Conservation (phyloP, 768 basidiomycete genomes). For the Clavaria fumosa region DNA sequence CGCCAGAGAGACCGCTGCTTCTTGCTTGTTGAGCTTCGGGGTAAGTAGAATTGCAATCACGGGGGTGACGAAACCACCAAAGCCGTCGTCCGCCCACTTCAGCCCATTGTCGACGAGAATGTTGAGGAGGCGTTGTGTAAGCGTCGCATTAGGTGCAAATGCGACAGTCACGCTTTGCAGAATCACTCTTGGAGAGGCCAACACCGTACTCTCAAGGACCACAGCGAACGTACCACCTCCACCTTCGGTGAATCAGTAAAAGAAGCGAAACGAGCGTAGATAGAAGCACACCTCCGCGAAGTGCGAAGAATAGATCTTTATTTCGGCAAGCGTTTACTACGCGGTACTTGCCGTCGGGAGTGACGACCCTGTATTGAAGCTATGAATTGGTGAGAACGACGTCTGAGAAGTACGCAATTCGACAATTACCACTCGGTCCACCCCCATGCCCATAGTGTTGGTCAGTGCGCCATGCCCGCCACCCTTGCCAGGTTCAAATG, state of each 20-base stretch:
- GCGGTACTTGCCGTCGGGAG: too few species aligned
- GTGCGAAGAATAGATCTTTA: too few species aligned
- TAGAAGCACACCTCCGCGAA: neutral
- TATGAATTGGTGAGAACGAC: too few species aligned
- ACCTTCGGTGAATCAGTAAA: slow-evolving; percentile 12
- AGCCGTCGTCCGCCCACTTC: slow-evolving; percentile 30
- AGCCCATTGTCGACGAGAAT: slow-evolving; percentile 25
- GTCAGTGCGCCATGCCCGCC: too few species aligned
- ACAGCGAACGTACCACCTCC: slow-evolving; percentile 35
- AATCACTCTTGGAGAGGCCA: slow-evolving; percentile 23
- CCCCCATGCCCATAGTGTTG: too few species aligned
- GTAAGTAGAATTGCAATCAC: slow-evolving; percentile 29
- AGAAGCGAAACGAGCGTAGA: neutral
- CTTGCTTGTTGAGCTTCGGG: slow-evolving; percentile 22
- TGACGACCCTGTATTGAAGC: too few species aligned
- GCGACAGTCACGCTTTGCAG: slow-evolving; percentile 23
- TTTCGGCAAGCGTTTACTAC: too few species aligned
- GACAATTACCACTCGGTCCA: too few species aligned
- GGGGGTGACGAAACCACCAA: slow-evolving; percentile 29
- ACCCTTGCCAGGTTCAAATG: too few species aligned
- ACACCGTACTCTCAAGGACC: slow-evolving; percentile 23
- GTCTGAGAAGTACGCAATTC: too few species aligned
- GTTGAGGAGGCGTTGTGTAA: slow-evolving; percentile 21
- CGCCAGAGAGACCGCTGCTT: slow-evolving; percentile 26
- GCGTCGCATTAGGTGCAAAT: slow-evolving; percentile 15